Evolutionary conservation across 495 filamentous ascomycete genomes (phyloP), one percentile per base, ranked within the genome.

Genomic region (Staphylotrichum longicolle): DNA sequence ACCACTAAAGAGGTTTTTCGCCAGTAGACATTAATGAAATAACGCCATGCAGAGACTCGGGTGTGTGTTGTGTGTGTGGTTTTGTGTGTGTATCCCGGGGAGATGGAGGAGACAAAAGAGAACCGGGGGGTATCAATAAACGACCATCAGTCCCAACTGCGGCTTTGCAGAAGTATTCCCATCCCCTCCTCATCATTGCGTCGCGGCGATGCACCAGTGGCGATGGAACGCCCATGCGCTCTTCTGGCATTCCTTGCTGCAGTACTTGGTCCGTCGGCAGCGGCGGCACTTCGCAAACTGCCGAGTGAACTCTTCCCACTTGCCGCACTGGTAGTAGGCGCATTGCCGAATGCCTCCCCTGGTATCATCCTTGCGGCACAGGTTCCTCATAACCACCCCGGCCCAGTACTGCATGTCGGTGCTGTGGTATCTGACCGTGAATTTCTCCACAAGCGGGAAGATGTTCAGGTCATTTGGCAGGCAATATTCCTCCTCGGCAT

Each of bases 371-470:
- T 98, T 98, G 60, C 94, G 89, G 80, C 94, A 98, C 41, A 98
- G 86, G 71, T 98, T 98, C 57, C 94, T 82, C 94, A 98, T 98
- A 57, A 98, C 94, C 27, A 98, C 93, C 55, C 92, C 93, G 8
- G 94, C 94, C 94, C 94, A 98, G 77, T 97, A 97, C 71, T 96
- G 92, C 94, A 98, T 98, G 72, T 98, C 93, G 56, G 87, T 88
- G 53, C 89, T 91, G 73, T 96, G 91, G 70, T 96, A 91, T 58
- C 93, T 85, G 45, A 96, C 91, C 11, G 94, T 98, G 73, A 96
- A 98, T 74, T 96, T 96, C 76, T 98, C 94, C 48, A 98, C 93
- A 57, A 98, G 80, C 33, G 94, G 94, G 77, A 98, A 98, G 70
- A 98, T 96, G 75, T 97, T 98, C 74, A 92, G 90, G 74, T 97